Conservation (phyloP, 2,329 filamentous ascomycete species). For the Exserohilum turcica region DNA sequence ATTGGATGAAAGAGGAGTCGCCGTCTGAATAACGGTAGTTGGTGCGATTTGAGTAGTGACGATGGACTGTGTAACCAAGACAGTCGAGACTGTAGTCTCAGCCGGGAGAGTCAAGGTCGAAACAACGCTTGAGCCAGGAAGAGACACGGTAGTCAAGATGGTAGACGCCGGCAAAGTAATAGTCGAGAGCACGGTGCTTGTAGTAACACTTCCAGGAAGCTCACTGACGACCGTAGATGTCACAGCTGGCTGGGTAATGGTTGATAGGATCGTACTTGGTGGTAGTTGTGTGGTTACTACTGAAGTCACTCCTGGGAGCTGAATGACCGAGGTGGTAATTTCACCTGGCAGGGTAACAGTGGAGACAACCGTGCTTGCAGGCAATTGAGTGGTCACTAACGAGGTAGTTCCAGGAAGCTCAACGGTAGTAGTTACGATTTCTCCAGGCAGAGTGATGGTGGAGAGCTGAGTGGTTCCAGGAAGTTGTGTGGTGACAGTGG, state of each 20-base stretch:
- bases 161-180: conserved; percentile 19
- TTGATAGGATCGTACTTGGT: conserved; percentile 11
- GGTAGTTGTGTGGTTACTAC: conserved; percentile 17
- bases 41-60: conserved; percentile 25
- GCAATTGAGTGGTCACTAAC: conserved; percentile 7
- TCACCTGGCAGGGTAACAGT: conserved; percentile 22
- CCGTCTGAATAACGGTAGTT: conserved; percentile 22
- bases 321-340: conserved; percentile 22
- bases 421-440: conserved; percentile 4
- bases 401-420: conserved; percentile 10
- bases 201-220: conserved; percentile 23
- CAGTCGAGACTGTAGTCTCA: conserved; percentile 27
- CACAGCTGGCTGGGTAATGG: conserved; percentile 19
- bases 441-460: neutral
- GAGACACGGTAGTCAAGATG: conserved; percentile 9
- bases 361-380: conserved; percentile 10
- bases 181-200: conserved; percentile 29
- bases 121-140: conserved; percentile 14
- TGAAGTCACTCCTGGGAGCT: conserved; percentile 17
- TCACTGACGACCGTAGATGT: conserved; percentile 10
- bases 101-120: conserved; percentile 35
- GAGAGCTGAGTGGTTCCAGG: conserved; percentile 8
- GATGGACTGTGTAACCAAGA: conserved; percentile 22
- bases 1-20: neutral
- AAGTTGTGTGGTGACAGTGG: conserved; percentile 8